Base-by-base conservation (phyloP, 2,329 filamentous ascomycete species). In the Thelonectria olida region DNA sequence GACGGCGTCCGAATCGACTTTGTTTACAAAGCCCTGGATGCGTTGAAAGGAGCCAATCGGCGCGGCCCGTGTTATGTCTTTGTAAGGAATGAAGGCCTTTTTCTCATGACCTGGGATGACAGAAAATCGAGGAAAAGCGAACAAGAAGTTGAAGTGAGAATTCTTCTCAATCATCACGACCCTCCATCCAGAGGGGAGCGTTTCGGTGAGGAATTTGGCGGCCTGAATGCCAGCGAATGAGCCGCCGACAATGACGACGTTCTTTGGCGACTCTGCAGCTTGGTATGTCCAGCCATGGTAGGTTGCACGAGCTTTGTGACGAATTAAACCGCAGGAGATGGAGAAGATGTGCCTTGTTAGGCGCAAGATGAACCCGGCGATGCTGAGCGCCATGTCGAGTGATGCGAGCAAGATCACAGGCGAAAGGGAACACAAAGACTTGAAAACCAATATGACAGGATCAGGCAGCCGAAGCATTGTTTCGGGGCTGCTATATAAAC, bases 141-240 rank as follows among this genome's bases (percentile, higher is more conserved):
- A 68, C 0, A 64, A 55, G 25, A 60, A 51, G 41, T 68, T 64
- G 5, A 68, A 63, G 12, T 68, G 66, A 1, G 66, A 64, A 4
- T 67, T 48, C 19, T 64, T 66, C 19, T 68, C 66, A 1, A 68
- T 9, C 0, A 68, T 51, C 2, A 68, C 13, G 0, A 67, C 63
- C 1, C 66, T 47, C 13, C 58, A 68, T 0, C 66, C 66, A 0
- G 66, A 66, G 0, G 63, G 66, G 0, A 68, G 22, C 0, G 52
- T 58, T 5, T 68, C 58, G 12, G 41, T 22, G 0, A 67, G 28
- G 0, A 55, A 64, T 2, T 65, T 63, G 1, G 54, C 63, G 15
- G 64, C 13, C 7, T 64, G 20, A 2, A 45, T 41, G 2, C 66
- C 66, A 0, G 61, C 65, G 19, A 64, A 68, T 1, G 66, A 68